Conservation (phyloP, 2,329 filamentous ascomycete genomes). For the Botrytis galanthina region DNA sequence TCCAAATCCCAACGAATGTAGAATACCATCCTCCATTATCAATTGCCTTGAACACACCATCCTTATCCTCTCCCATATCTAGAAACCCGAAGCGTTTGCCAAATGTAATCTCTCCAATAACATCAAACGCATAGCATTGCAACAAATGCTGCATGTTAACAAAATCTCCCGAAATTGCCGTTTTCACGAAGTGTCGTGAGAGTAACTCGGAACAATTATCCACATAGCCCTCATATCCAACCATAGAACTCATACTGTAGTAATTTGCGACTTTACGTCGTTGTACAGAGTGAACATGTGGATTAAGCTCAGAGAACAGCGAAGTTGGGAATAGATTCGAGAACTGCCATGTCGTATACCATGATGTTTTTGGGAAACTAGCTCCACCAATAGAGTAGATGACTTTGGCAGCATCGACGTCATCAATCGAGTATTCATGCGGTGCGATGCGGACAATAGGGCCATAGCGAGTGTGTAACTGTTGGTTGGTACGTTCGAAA, state of each 20-base stretch:
- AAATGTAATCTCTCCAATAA: conserved; percentile 52
- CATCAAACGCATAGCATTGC: conserved; percentile 50
- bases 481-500: conserved; percentile 24
- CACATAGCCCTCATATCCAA: conserved; percentile 50
- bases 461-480: conserved; percentile 47
- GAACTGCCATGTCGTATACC: conserved; percentile 34
- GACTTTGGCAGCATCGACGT: conserved; percentile 42
- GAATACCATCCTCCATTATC: conserved; percentile 41
- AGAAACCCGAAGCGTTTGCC: conserved; percentile 46
- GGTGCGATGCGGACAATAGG: conserved; percentile 51
- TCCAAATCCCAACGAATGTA: conserved; percentile 45
- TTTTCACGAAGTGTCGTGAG: conserved; percentile 40
- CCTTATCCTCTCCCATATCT: conserved; percentile 46
- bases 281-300: conserved; percentile 41
- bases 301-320: conserved; percentile 40
- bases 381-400: conserved; percentile 44
- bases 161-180: conserved; percentile 33
- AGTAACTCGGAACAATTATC: conserved; percentile 48
- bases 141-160: conserved; percentile 46
- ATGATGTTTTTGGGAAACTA: conserved; percentile 24
- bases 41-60: conserved; percentile 43
- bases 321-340: conserved; percentile 26
- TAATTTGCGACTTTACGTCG: conserved; percentile 45
- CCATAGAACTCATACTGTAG: conserved; percentile 49
- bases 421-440: conserved; percentile 47